phyloP scores from a whole-genome alignment of 176 grass and related monocot genomes.

The Triticum timopheevii region DNA sequence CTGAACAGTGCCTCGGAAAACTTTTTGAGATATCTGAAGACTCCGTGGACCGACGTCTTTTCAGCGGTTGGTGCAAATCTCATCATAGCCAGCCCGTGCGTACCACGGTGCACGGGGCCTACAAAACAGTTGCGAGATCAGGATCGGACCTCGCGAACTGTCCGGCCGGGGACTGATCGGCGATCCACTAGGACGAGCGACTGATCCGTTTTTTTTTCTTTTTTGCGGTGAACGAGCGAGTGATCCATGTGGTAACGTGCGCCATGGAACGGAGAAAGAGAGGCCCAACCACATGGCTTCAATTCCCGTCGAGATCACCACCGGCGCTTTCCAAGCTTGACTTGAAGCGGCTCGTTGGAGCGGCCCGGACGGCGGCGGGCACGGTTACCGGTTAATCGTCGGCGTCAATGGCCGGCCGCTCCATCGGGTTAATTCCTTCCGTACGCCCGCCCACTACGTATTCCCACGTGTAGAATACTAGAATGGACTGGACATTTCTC shows the following conservation, averaged over 20 bases:
- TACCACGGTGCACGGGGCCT: background rate
- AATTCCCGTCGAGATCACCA: conserved; percentile 6
- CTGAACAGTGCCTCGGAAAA: background rate
- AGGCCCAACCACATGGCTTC: conserved; percentile 22
- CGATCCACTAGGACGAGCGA: background rate
- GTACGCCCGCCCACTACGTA: background rate
- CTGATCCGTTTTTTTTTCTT: too few relatives aligned
- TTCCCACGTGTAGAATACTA: background rate
- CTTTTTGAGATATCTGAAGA: too few relatives aligned
- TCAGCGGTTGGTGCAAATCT: too few relatives aligned
- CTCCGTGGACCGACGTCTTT: too few relatives aligned
- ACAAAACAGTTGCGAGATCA: background rate
- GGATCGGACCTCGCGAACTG: background rate
- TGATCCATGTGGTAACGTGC: background rate
- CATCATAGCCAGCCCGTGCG: too few relatives aligned
- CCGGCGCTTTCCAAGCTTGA: background rate
- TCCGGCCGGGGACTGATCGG: background rate
- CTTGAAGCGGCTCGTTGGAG: background rate
- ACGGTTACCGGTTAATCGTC: background rate
- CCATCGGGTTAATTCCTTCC: background rate
- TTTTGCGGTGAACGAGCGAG: too few relatives aligned
- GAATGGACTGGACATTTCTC: too few relatives aligned
- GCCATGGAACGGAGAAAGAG: background rate
- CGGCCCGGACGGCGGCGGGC: background rate
- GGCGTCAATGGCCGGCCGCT: background rate